Conservation (phyloP, 2,329 filamentous ascomycete genomes). For the Capronia coronata region DNA sequence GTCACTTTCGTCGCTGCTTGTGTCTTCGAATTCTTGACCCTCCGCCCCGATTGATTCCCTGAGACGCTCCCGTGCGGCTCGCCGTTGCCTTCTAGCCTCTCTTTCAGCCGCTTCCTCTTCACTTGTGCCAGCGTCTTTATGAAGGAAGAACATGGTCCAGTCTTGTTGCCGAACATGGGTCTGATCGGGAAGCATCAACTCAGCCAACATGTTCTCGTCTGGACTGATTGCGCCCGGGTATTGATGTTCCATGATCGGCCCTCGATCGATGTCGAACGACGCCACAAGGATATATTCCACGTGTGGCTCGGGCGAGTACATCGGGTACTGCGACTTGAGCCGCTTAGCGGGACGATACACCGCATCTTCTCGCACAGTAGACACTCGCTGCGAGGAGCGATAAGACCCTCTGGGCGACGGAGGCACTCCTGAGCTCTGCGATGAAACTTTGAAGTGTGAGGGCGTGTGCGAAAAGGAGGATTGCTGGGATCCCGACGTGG, state of each 20-base stretch:
- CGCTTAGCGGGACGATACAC: slow-evolving; percentile 39
- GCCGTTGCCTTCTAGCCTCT: slow-evolving; percentile 39
- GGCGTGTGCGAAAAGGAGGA: slow-evolving; percentile 29
- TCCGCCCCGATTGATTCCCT: slow-evolving; percentile 38
- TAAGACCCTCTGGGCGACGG: slow-evolving; percentile 45
- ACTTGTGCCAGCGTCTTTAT: slow-evolving; percentile 82
- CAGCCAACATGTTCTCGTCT: slow-evolving; percentile 95
- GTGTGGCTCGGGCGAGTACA: slow-evolving; percentile 75
- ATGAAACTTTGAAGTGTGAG: slow-evolving; percentile 43
- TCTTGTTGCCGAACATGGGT: slow-evolving; percentile 91
- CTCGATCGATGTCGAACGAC: slow-evolving; percentile 92
- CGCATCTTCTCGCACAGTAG: slow-evolving; percentile 29
- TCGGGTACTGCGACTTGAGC: slow-evolving; percentile 68
- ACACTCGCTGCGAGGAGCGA: slow-evolving; percentile 35
- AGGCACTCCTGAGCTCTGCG: slow-evolving; percentile 52
- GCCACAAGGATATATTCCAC: slow-evolving; percentile 98
- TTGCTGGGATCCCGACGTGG: slow-evolving; percentile 48
- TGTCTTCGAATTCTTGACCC: slow-evolving; percentile 36
- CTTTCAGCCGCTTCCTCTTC: slow-evolving; percentile 62
- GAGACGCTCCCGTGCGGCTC: slow-evolving; percentile 33
- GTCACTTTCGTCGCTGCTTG: slow-evolving; percentile 50
- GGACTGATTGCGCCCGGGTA: slow-evolving; percentile 92
- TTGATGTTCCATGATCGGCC: slow-evolving; percentile 97
- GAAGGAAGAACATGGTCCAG: slow-evolving; percentile 98
- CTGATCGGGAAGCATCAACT: slow-evolving; percentile 97